A percentile compares a stretch with the other conserved stretches of the same genome.
Evolutionary conservation across 2,329 filamentous ascomycete genomes (phyloP).

Genomic region (Xenoacremonium recifei): DNA sequence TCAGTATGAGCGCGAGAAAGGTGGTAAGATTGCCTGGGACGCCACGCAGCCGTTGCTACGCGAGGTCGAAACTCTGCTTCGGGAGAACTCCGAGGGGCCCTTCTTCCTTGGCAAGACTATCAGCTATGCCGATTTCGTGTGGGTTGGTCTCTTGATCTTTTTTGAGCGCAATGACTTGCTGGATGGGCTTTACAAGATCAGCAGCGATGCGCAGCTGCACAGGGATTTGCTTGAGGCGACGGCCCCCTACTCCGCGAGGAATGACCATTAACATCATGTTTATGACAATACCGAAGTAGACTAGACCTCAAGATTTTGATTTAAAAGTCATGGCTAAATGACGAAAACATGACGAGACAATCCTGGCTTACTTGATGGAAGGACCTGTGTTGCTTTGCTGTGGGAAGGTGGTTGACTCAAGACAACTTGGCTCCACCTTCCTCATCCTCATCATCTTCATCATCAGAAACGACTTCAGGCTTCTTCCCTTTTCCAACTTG

Average conservation of each 20-base stretch:
- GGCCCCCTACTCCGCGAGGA: slow-evolving; percentile 40
- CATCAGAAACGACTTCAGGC: slow-evolving; percentile 9
- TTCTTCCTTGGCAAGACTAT: slow-evolving; percentile 59
- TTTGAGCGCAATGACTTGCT: slow-evolving; percentile 32
- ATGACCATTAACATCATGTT: slow-evolving; percentile 28
- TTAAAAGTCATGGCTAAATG: no score
- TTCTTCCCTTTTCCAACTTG: no score
- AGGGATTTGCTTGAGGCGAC: slow-evolving; percentile 37
- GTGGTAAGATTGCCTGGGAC: slow-evolving; percentile 50
- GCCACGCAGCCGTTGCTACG: slow-evolving; percentile 35
- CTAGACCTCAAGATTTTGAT: neutral
- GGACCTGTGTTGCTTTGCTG: no score
- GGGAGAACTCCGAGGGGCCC: slow-evolving; percentile 54
- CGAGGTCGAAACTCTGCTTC: slow-evolving; percentile 45
- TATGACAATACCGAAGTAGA: neutral
- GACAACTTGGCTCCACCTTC: slow-evolving; percentile 12
- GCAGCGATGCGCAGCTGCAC: slow-evolving; percentile 38
- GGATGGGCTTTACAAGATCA: slow-evolving; percentile 33
- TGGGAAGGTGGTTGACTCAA: no score
- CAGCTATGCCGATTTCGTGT: slow-evolving; percentile 58
- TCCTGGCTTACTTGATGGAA: no score
- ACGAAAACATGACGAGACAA: no score
- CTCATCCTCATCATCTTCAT: slow-evolving; percentile 22
- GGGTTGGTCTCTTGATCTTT: slow-evolving; percentile 48
- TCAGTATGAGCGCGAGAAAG: slow-evolving; percentile 45